A percentile compares a stretch with the other conserved stretches of the same genome.
Conservation (phyloP, 257 asterid species). For the Solanum habrochaites region DNA sequence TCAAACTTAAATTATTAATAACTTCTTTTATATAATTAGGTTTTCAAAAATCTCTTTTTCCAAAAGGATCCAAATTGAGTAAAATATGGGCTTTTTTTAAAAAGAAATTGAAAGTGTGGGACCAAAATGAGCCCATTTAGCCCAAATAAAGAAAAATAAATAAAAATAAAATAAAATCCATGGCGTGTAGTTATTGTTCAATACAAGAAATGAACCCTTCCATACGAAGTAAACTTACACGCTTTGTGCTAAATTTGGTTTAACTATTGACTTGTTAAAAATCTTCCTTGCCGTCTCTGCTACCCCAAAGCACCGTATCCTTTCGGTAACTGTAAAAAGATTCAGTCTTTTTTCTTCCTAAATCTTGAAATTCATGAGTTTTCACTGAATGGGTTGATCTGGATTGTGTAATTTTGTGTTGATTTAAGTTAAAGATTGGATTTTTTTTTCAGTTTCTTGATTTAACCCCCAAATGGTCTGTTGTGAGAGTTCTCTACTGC, state of each 20-base stretch:
- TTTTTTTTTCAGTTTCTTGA: conserved; percentile 10
- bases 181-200: background rate
- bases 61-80: background rate
- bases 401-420: background rate
- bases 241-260: background rate
- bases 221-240: background rate
- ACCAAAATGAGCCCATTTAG: background rate
- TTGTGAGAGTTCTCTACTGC: conserved; percentile 35
- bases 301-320: conserved; percentile 1
- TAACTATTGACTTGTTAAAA: conserved; percentile 8
- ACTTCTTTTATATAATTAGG: no score
- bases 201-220: background rate
- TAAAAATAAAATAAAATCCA: background rate
- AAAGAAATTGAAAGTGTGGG: background rate
- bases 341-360: conserved; percentile 16
- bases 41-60: background rate
- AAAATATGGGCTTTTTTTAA: background rate
- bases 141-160: background rate
- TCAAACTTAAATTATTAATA: no score
- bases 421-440: conserved; percentile 19
- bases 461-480: conserved; percentile 67
- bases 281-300: conserved; percentile 22
- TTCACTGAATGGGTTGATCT: conserved; percentile 18
- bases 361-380: background rate
- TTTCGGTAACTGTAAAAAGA: background rate